Conservation (phyloP, 805 yeast genomes). For the Debaryomyces maramus region DNA sequence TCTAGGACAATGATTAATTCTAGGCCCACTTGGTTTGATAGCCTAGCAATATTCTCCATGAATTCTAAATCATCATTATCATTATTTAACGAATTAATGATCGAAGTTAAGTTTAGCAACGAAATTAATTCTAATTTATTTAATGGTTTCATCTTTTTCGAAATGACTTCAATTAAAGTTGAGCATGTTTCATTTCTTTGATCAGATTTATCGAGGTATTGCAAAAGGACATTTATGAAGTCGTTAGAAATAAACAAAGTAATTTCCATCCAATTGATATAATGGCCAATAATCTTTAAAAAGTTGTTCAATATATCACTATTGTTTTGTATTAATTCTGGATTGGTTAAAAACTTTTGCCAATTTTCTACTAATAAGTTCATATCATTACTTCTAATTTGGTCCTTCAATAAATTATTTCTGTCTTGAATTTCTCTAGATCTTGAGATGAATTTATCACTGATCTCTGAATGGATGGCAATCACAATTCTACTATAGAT, state of each 20-base stretch:
- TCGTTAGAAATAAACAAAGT: constrained; percentile 64
- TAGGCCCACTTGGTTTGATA: constrained; percentile 69
- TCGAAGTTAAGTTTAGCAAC: constrained; percentile 63
- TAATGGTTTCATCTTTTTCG: constrained; percentile 76
- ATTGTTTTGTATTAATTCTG: constrained; percentile 12
- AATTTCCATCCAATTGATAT: constrained; percentile 92
- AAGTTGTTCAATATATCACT: constrained; percentile 55
- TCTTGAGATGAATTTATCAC: constrained; percentile 82
- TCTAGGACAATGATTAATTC: constrained; percentile 73
- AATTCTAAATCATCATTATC: constrained; percentile 56
- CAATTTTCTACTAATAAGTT: constrained; percentile 60
- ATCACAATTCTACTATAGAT: constrained; percentile 71
- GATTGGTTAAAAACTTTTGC: constrained; percentile 54
- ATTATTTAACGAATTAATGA: constrained; percentile 39
- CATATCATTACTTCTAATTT: constrained; percentile 78
- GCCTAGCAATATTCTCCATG: constrained; percentile 71
- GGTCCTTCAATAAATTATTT: constrained; percentile 75
- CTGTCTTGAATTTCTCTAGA: constrained; percentile 61
- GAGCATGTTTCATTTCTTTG: constrained; percentile 59
- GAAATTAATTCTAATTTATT: constrained; percentile 69
- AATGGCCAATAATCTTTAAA: constrained; percentile 72
- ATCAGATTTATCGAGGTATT: constrained; percentile 48
- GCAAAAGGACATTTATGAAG: constrained; percentile 57
- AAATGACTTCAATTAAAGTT: constrained; percentile 61
- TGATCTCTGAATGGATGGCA: constrained; percentile 86